Base-by-base conservation (phyloP, 495 filamentous ascomycete genomes). In the Penicillium waksmanii region DNA sequence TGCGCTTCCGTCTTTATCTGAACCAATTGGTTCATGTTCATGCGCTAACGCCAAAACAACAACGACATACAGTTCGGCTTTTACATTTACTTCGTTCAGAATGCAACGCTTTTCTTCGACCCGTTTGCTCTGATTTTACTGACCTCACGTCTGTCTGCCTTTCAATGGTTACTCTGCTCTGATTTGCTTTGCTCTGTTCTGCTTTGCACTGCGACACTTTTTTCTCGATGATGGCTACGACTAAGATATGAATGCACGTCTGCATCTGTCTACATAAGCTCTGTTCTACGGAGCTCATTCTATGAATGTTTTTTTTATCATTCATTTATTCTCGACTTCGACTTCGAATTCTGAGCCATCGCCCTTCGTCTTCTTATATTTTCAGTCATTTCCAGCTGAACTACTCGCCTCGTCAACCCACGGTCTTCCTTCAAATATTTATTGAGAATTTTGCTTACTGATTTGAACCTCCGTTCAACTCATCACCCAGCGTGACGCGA, bases 1-100 rank as follows among this genome's bases (percentile, higher is more conserved):
- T 17, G 42, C 42, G 15, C 17, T 17, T 44, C 17, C n/a, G 5
- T 17, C 42, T 19, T 19, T 44, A 3, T 44, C 17, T 6, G 42
- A 15, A 40, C 36, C 36, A 40, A 13, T 40, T 40, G 36, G 36
- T 40, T 31, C 27, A 31, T 31, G 27, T 40, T 40, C 36, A 40
- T 40, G 36, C 36, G 11, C 36, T 6, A 40, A 40, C 36, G 36
- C 36, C 36, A 40, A 40, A 12, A n/a, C 36, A 38, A 38, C 40
- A n/a, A 12, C 42, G 17, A 44, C 15, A 17, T 44, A 44, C 42
- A 44, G 42, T 44, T 10, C 17, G 17, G 15, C 17, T 44, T 44
- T 44, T 44, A 23, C 23, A 44, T 44, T 44, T 17, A 44, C 42
- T 44, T 44, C 17, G 15, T 40, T 44, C n/a, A 44, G 42, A 17